Conservation (phyloP, 2,329 filamentous ascomycete genomes). For the Trichoderma endophyticum region DNA sequence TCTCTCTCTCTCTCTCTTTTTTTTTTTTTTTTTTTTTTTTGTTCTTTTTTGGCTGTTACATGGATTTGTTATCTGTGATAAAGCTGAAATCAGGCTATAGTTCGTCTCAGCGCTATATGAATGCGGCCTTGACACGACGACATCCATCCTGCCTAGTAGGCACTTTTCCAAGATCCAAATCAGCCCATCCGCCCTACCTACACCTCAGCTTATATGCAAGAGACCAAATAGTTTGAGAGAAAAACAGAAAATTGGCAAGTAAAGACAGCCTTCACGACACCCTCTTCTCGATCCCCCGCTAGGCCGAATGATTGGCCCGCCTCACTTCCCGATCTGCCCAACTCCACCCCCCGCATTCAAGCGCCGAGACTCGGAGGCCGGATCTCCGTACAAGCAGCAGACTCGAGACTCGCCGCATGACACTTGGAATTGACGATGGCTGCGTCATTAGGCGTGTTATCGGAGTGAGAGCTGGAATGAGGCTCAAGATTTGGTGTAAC, state of each 20-base stretch:
- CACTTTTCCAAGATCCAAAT: not conserved
- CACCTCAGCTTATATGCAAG: not conserved
- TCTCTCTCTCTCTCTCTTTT: too few relatives aligned
- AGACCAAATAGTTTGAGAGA: not conserved
- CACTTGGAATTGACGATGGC: not conserved
- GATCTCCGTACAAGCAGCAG: not conserved
- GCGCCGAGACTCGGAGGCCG: constrained; percentile 13
- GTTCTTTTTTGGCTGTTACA: too few relatives aligned
- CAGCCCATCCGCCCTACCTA: not conserved
- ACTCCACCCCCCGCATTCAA: constrained; percentile 5
- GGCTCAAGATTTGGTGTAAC: not conserved
- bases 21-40: too few relatives aligned
- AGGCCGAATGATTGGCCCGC: not conserved
- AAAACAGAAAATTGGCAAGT: not conserved
- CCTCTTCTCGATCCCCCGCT: not conserved
- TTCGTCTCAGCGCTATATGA: not conserved
- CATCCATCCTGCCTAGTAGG: not conserved
- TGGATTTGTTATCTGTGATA: not conserved
- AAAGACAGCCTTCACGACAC: not conserved
- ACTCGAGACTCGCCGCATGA: not conserved
- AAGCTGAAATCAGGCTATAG: not conserved
- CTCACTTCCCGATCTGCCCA: not conserved
- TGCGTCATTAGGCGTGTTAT: not conserved
- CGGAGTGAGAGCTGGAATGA: not conserved
- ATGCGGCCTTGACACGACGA: not conserved